Conservation (phyloP, 352 stramenopile species). For the Phytophthora europaea region DNA sequence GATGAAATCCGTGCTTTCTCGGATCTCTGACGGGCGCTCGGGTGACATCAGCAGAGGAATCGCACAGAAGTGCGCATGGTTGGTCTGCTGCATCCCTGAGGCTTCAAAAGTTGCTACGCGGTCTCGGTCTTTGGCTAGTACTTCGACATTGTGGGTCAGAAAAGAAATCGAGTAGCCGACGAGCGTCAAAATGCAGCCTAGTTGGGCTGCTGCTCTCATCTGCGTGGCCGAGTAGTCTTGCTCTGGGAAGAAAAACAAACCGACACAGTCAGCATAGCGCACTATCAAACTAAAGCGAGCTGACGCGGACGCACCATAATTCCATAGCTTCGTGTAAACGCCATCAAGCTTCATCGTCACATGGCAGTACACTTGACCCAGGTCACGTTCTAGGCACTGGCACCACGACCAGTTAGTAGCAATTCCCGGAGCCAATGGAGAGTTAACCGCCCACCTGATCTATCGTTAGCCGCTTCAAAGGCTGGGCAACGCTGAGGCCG, state of each 20-base stretch:
- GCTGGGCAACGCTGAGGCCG: constrained; percentile 52
- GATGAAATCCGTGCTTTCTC: constrained; percentile 22
- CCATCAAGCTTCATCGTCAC: constrained; percentile 41
- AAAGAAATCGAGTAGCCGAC: constrained; percentile 67
- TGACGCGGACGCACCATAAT: constrained; percentile 42
- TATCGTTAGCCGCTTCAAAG: constrained; percentile 57
- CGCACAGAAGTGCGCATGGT: constrained; percentile 30
- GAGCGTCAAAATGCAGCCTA: constrained; percentile 65
- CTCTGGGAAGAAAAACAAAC: constrained; percentile 12
- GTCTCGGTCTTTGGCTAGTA: constrained; percentile 20
- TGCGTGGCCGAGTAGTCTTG: constrained; percentile 44
- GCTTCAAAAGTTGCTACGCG: constrained; percentile 31
- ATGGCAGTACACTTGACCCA: constrained; percentile 52
- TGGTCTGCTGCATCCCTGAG: constrained; percentile 27
- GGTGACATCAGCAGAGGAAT: constrained; percentile 38
- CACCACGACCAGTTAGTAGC: not conserved
- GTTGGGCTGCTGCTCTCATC: constrained; percentile 52
- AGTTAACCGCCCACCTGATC: constrained; percentile 25
- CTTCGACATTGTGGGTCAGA: constrained; percentile 39
- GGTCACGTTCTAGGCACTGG: constrained; percentile 35
- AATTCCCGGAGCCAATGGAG: not conserved
- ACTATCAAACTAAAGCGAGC: not conserved
- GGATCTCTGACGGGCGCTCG: constrained; percentile 11
- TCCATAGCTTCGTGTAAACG: constrained; percentile 52
- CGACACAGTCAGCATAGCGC: not conserved